Base-by-base conservation (phyloP, 2,329 filamentous ascomycete species). In the Xylariales sp. region DNA sequence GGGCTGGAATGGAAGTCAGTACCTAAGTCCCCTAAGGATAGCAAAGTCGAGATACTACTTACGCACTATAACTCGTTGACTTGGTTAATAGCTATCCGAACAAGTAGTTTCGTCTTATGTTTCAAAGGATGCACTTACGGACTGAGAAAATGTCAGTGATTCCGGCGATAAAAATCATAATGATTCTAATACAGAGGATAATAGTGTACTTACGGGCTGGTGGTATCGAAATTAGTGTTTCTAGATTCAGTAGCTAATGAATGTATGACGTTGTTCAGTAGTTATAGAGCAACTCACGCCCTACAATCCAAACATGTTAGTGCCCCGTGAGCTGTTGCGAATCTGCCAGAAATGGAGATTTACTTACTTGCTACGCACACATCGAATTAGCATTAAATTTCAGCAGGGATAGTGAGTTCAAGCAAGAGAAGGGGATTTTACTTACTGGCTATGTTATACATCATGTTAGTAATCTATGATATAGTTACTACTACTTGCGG, bases 401-500 rank as follows among this genome's bases (percentile, higher is more conserved):
- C 12, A 16, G 28, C 3, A 32, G 5, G 7, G 7, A 28, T 16
- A 52, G 32, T 10, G 8, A 5, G 14, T 16, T 30, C 12, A 52
- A 28, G 2, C 3, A 32, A 32, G 14, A 5, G 23, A 28, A 28
- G 48, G 48, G 28, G 7, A 4, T 12, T 30, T 2, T 52, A 32
- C 48, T 52, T 32, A 52, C 48, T 32, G 48, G 48, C 48, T 52
- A 52, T 14, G 16, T 52, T 14, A 1, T 14, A 32, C 16, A 4
- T 30, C 48, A 30, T n/a, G 28, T 52, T 52, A 52, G 14, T 52
- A 52, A 52, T 8, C 48, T 52, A 34, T 52, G 48, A 52, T 52
- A 34, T 52, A 52, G 48, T 52, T 16, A 52, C 28, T 52, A 16
- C 4, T 6, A 52, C 32, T 34, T 32, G 8, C 5, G 7, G 10